phyloP scores from a whole-genome alignment of 2,329 filamentous ascomycete species.

The Alternaria burnsii region DNA sequence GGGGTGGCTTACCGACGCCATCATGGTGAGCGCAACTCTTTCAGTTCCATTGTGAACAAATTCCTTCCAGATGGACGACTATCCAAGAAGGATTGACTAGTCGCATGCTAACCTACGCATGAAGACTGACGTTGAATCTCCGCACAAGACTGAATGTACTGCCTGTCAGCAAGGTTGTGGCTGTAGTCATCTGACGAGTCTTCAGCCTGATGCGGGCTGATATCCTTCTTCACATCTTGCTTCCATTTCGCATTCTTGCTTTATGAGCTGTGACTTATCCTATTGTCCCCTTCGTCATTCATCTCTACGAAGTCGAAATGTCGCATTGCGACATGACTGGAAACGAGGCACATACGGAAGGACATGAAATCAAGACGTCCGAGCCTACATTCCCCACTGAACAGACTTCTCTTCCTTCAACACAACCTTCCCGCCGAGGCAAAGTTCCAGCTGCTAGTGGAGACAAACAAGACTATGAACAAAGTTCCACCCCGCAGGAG shows the following conservation, averaged over 20 bases:
- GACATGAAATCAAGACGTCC: fast-evolving
- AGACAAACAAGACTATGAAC: too few species aligned
- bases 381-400: fast-evolving
- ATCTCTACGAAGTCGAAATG: too few species aligned
- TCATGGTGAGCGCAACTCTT: background rate
- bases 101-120: background rate
- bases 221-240: background rate
- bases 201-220: background rate
- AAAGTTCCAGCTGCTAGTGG: too few species aligned
- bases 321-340: fast-evolving
- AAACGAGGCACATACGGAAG: too few species aligned
- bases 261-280: fast-evolving
- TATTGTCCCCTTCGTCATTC: fast-evolving
- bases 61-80: background rate
- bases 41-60: background rate
- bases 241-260: fast-evolving
- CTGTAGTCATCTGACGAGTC: background rate
- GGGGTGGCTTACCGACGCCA: background rate
- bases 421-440: too few species aligned
- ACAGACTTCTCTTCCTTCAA: too few species aligned
- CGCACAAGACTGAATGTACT: background rate
- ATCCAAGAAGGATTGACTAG: background rate
- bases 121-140: fast-evolving
- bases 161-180: background rate
- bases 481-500: too few species aligned